These are phyloP conservation scores for Trypanosoma congolense DNA, from an alignment of 208 protist species.

Conservation along the genomic window DNA sequence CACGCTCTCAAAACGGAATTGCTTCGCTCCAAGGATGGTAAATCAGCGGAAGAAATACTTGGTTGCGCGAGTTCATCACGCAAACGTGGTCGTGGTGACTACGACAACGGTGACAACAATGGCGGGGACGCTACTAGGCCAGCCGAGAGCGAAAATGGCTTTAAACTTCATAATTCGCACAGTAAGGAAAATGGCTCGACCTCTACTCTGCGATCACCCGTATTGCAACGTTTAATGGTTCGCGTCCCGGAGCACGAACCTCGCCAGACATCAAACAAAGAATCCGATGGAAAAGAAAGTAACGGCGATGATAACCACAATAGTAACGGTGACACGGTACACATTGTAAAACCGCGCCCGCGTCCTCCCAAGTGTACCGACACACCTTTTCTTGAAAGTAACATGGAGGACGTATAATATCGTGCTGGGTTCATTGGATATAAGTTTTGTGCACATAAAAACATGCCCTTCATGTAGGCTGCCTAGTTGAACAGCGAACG, in stretches of 20 bases:
- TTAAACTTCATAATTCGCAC: no score
- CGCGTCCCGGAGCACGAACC: slow-evolving; percentile 65
- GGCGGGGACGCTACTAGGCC: slow-evolving; percentile 1
- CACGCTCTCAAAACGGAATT: slow-evolving; percentile 83
- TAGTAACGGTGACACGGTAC: slow-evolving; percentile 27
- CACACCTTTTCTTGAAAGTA: slow-evolving; percentile 59
- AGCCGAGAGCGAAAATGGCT: neutral
- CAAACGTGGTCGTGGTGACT: slow-evolving; percentile 26
- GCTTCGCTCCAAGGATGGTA: slow-evolving; percentile 33
- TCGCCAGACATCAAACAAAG: slow-evolving; percentile 31
- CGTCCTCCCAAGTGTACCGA: slow-evolving; percentile 76
- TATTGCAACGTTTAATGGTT: slow-evolving; percentile 68
- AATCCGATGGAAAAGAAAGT: slow-evolving; percentile 16
- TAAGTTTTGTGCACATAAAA: no score
- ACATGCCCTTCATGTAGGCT: no score
- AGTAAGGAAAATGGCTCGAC: no score
- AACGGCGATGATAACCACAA: neutral
- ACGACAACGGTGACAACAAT: slow-evolving; percentile 2
- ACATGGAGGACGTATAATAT: no score
- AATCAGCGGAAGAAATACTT: slow-evolving; percentile 49
- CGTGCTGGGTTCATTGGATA: no score
- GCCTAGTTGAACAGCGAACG: no score
- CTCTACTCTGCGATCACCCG: slow-evolving; percentile 57
- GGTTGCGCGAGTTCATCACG: slow-evolving; percentile 35
- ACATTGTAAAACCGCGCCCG: slow-evolving; percentile 71